Conservation (phyloP, 305 asterid genomes). For the Nicotiana rustica region DNA sequence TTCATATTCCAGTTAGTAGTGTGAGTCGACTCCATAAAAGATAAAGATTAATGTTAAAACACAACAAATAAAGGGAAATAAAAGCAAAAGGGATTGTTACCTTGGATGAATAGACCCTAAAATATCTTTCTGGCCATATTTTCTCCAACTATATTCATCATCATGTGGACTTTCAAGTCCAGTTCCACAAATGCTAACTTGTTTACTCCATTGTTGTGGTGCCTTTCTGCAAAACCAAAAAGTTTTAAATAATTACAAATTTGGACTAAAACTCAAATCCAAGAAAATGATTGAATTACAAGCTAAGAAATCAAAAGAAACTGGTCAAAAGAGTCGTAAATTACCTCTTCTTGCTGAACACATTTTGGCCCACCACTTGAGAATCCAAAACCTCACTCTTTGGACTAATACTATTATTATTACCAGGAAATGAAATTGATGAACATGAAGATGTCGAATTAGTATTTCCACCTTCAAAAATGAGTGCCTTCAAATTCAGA, state of each 20-base stretch:
- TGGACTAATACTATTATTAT: slow-evolving; percentile 38
- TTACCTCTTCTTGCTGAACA: slow-evolving; percentile 51
- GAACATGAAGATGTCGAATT: slow-evolving; percentile 42
- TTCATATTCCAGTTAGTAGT: background rate
- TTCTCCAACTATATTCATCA: slow-evolving; percentile 88
- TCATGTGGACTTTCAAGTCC: slow-evolving; percentile 60
- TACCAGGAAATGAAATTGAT: slow-evolving; percentile 28
- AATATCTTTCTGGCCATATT: slow-evolving; percentile 89
- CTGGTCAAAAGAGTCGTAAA: background rate
- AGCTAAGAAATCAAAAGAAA: background rate
- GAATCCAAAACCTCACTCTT: slow-evolving; percentile 49
- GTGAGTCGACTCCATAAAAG: background rate
- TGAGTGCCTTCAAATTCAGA: slow-evolving; percentile 44
- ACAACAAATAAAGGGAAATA: slow-evolving; percentile 1
- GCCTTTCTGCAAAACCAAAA: slow-evolving; percentile 62
- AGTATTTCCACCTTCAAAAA: slow-evolving; percentile 43
- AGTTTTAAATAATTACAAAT: background rate
- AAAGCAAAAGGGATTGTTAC: slow-evolving; percentile 46
- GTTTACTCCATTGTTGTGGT: slow-evolving; percentile 57
- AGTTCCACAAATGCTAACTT: slow-evolving; percentile 51
- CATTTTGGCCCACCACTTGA: slow-evolving; percentile 34
- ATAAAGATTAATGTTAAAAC: background rate
- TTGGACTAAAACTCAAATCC: background rate
- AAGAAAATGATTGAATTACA: background rate
- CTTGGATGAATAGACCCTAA: slow-evolving; percentile 84